phyloP scores from a whole-genome alignment of 163 green algal species.

The Chlorella variabilis region DNA sequence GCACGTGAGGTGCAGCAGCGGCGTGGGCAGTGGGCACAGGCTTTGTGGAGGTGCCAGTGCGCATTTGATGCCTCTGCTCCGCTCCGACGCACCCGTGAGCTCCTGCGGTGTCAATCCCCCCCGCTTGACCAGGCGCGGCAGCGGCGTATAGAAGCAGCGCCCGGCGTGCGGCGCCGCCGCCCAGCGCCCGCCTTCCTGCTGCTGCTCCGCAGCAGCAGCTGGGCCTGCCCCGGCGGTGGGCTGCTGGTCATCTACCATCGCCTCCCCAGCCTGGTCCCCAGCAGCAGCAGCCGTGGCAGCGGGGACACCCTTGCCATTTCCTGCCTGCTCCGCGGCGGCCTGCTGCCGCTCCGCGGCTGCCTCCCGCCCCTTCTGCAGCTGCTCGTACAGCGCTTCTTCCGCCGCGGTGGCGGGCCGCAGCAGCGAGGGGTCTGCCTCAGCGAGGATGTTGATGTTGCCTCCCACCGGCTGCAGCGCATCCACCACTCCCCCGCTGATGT shows the following conservation, averaged over 20 bases:
- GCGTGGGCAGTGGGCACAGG: not conserved
- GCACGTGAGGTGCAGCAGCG: not conserved
- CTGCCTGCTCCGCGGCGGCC: not conserved
- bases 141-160: slow-evolving; percentile 62
- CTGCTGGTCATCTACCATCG: slow-evolving; percentile 18
- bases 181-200: not conserved
- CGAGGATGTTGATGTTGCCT: slow-evolving; percentile 41
- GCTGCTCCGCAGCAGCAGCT: not conserved
- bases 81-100: slow-evolving; percentile 63
- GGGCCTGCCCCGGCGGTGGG: not conserved
- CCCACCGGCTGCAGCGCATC: slow-evolving; percentile 55
- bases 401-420: slow-evolving; percentile 31
- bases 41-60: not conserved
- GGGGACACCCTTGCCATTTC: too few relatives aligned
- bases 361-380: slow-evolving; percentile 34
- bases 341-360: not conserved
- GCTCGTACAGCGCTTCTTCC: slow-evolving; percentile 41
- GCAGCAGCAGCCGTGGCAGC: too few relatives aligned
- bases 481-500: slow-evolving; percentile 61
- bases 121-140: slow-evolving; percentile 76
- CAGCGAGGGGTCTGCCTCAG: slow-evolving; percentile 32
- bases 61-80: too few relatives aligned
- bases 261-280: not conserved
- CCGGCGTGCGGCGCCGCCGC: slow-evolving; percentile 36
- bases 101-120: slow-evolving; percentile 50